Base-by-base conservation (phyloP, 208 protist genomes). In the Herpetomonas samuelpessoai region DNA sequence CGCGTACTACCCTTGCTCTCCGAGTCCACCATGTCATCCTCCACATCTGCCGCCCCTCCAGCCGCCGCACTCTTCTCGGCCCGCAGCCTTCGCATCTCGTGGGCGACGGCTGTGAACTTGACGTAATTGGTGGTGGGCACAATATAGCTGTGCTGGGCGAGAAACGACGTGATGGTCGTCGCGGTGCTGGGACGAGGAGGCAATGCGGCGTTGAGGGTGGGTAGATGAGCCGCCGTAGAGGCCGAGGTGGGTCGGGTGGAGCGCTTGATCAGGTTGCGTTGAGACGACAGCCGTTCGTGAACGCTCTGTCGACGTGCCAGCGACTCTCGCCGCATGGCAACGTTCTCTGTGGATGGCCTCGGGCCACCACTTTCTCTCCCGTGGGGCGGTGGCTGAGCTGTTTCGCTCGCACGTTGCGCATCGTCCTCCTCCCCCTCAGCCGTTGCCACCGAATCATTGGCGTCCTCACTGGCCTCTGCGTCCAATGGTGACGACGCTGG, bases 101-200 rank as follows among this genome's bases (percentile, higher is more conserved):
- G 46, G 12, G 59, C 60, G 19, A 76, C 76, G 12, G 68, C 61
- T n/a, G 83, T 81, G 24, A 81, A 61, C 30, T 74, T 71, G 25
- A 91, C 68, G 56, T 83, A 88, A 27, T 83, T 82, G 1, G 84
- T 83, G 35, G 56, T 69, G 16, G 74, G 71, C 27, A 76, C 57
- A 67, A 91, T 62, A 57, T 80, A 79, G 1, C 53, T 64, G 50
- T 91, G 76, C 24, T 71, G 38, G 10, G 46, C 49, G 25, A 91
- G 71, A 57, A 88, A 91, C 25, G 73, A 31, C 9, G 30, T 58
- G 19, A 82, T 59, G 6, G 41, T 25, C 2, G 27, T n/a, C n/a
- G 19, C 29, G 22, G 24, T 26, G 21, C 24, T 29, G 35, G 6
- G 35, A 14, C 9, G 14, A 14, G 35, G 35, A 6, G 35, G 35